A percentile compares a stretch with the other conserved stretches of the same genome.
These are phyloP conservation scores for Coemansia sp. DNA, from an alignment of 192 early-diverging fungal species.

Conservation along the genomic window DNA sequence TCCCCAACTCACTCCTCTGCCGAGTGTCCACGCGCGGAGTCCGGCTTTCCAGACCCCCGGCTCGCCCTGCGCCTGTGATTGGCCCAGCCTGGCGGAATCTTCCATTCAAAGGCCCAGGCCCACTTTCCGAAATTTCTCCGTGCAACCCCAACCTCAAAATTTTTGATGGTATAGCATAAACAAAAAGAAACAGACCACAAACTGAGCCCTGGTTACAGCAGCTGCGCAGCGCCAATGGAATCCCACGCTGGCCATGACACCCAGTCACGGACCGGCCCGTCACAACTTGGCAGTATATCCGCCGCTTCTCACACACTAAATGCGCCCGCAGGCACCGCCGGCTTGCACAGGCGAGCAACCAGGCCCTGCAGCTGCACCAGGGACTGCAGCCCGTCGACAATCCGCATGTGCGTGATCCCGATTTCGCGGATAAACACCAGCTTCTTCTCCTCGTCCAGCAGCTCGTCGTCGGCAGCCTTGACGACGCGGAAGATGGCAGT, in stretches of 20 bases:
- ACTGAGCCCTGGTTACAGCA: too few relatives aligned
- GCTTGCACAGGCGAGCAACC: slow-evolving; percentile 62
- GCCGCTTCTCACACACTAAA: slow-evolving; percentile 8
- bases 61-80: neutral
- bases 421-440: slow-evolving; percentile 91
- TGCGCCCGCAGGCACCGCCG: slow-evolving; percentile 21
- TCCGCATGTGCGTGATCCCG: slow-evolving; percentile 87
- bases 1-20: neutral
- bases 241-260: too few relatives aligned
- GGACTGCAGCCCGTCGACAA: slow-evolving; percentile 82
- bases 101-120: neutral
- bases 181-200: too few relatives aligned
- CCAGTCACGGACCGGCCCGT: too few relatives aligned
- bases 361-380: slow-evolving; percentile 87
- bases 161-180: too few relatives aligned
- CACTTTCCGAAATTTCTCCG: neutral
- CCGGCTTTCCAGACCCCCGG: neutral
- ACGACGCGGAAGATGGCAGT: slow-evolving; percentile 89
- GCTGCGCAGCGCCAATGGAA: too few relatives aligned
- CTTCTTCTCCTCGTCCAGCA: slow-evolving; percentile 77
- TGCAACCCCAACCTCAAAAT: too few relatives aligned
- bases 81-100: neutral
- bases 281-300: too few relatives aligned
- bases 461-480: slow-evolving; percentile 65
- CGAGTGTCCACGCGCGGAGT: neutral